Evolutionary conservation across 1,284 basidiomycete species (phyloP), one percentile per base, ranked within the genome.

Genomic region (Coniferiporia sulphurascens): DNA sequence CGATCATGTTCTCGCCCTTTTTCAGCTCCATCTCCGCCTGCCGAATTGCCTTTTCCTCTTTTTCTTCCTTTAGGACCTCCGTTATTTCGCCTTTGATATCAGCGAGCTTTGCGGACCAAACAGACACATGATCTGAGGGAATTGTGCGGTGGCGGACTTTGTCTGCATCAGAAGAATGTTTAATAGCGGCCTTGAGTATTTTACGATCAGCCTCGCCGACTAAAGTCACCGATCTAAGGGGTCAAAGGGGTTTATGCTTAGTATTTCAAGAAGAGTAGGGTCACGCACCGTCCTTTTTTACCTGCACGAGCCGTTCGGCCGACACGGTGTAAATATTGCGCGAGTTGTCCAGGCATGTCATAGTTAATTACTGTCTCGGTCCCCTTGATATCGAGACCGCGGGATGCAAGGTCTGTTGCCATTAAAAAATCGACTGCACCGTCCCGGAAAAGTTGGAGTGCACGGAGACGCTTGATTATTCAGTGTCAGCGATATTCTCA

Each of bases 301-400:
- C 96, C 95, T 2, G 96, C 96, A 73, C 96, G 88, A 19, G 96
- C 96, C 41, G 96, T 99, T 72, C 96, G 85, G 66, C 96, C 96
- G 22, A 98, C 95, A 61, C 96, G 90, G 73, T 99, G 96, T 41
- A 98, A 80, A 74, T 99, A 99, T 68, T 95, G 93, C 10, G 93
- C 87, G 45, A 98, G 79, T 69, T 96, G 92, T 17, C 85, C 84
- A 3, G 96, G 95, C 95, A 98, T 97, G 73, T 98, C 95, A 71
- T 95, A 98, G 73, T 98, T 98, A 71, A 98, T 93, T 59, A 98
- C 93, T 0, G 93, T 95, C 69, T 97, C 91, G n/a, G 98, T 89
- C 17, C 95, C 95, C 68, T 95, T 96, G 76, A 98, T 98, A 75
- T 98, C 95, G 35, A 98, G 80, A 74, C 95, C 95, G 66, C 95